These are phyloP conservation scores for Euphorbia celastroides DNA, from an alignment of 441 rosid species.

Conservation along the genomic window DNA sequence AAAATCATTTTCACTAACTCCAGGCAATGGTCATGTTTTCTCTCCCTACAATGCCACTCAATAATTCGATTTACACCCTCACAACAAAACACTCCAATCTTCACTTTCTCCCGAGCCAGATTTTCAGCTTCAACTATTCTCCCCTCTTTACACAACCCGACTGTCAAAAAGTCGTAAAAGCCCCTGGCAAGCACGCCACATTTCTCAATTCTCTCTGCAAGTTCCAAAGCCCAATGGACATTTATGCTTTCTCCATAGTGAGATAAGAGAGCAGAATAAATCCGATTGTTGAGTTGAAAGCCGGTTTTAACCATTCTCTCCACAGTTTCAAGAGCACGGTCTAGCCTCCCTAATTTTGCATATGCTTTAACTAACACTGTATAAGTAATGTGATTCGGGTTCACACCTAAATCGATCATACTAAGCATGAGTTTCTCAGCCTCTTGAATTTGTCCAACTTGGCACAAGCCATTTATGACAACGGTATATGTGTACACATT, in stretches of 20 bases:
- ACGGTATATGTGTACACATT: slow-evolving; percentile 43
- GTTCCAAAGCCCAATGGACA: slow-evolving; percentile 23
- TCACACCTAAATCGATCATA: slow-evolving; percentile 4
- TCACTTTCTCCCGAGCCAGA: slow-evolving; percentile 21
- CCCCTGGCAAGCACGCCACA: slow-evolving; percentile 24
- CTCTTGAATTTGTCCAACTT: slow-evolving; percentile 35
- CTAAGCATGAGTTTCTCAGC: slow-evolving; percentile 30
- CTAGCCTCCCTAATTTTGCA: neutral
- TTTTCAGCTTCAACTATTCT: slow-evolving; percentile 30
- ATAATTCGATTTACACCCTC: slow-evolving; percentile 26
- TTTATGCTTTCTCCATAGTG: slow-evolving; percentile 23
- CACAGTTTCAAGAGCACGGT: slow-evolving; percentile 22
- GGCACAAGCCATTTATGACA: slow-evolving; percentile 39
- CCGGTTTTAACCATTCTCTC: slow-evolving; percentile 33
- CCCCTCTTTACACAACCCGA: slow-evolving; percentile 31
- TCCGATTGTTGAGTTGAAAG: slow-evolving; percentile 28
- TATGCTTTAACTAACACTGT: slow-evolving; percentile 7
- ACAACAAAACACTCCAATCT: slow-evolving; percentile 26
- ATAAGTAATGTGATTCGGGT: slow-evolving; percentile 7
- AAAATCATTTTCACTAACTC: slow-evolving; percentile 28
- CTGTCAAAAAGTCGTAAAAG: slow-evolving; percentile 25
- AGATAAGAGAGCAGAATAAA: slow-evolving; percentile 31
- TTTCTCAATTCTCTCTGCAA: slow-evolving; percentile 27
- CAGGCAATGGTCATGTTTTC: slow-evolving; percentile 23
- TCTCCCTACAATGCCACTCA: slow-evolving; percentile 28